Evolutionary conservation across 2,329 filamentous ascomycete genomes (phyloP), one percentile per base, ranked within the genome.

Genomic region (Alternaria sp.): DNA sequence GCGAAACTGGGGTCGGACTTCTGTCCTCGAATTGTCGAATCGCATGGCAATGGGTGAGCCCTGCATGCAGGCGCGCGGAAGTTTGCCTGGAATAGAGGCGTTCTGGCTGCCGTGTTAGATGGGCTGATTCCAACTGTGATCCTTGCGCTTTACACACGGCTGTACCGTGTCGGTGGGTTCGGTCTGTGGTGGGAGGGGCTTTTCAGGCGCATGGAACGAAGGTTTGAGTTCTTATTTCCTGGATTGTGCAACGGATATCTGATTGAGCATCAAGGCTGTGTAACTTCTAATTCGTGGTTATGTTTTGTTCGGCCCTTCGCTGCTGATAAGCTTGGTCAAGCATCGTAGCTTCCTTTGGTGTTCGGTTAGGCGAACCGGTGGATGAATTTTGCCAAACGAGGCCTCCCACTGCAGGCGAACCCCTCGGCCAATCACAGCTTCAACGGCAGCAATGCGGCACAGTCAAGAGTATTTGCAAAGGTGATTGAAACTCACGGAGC

Each of bases 131-230:
- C 59, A 59, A 59, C 55, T 54, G 28, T 11, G 40, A 44, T 17
- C 59, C 55, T 47, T 47, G 54, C 40, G 40, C 26, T 13, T 36
- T 30, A 15, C 8, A 30, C 36, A 47, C 59, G 59, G 59, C 59
- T 47, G 59, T 47, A 62, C 59, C 59, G 28, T 28, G 36, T 44
- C 12, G 21, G n/a, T 58, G 59, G 59, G 55, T 47, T 54, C 46
- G 25, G 19, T 32, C 13, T 4, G 17, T 25, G 58, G 13, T 26
- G 40, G 36, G 30, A 40, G 30, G 30, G 47, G 47, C 21, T 54
- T 49, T 21, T 54, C 19, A 52, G 23, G 23, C 28, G 28, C 23
- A 30, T 19, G 21, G 45, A 23, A 25, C 32, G 28, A 30, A 1
- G 2, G 19, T 52, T 7, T 45, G 15, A 12, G 9, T 5, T 19